Base-by-base conservation (phyloP, 352 stramenopile genomes). In the Lagenidium giganteum region DNA sequence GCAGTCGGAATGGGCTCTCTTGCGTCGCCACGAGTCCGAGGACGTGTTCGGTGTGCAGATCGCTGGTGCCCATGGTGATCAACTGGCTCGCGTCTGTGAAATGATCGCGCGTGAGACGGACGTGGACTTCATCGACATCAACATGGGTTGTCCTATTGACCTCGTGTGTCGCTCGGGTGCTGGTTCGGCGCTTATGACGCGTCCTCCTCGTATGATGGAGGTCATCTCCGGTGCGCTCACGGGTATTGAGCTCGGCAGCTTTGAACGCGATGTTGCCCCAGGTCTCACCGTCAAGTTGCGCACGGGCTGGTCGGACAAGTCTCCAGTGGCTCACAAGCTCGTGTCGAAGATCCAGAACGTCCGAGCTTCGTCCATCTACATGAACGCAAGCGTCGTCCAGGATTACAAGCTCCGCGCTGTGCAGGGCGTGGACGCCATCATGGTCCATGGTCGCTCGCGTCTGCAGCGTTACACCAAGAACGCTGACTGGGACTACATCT, bases 131-230 rank as follows among this genome's bases (percentile, higher is more conserved):
- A 81, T 99, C 24, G 97, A 99, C 71, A 88, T 99, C 57, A 99
- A 99, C 79, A 91, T 98, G 64, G 96, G 97, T 34, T 99, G 97
- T 67, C 97, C 97, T 11, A 97, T 99, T 47, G 97, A 99, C 64
- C 64, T 99, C 24, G 81, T 95, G 49, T 93, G 78, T 41, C 68
- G 76, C 38, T 52, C 79, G 30, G 88, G 88, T 17, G 86, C 90
- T 17, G 97, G 97, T 16, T 85, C 94, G 6, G 76, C 88, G 29
- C 70, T 99, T 25, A 98, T 99, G 96, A 91, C 83, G 22, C 73
- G 88, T 14, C 79, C 92, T 8, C 86, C 87, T 20, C 88, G 92
- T 16, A 52, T 99, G 5, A 62, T 88, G 27, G 81, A 88, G 32
- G 79, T 98, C 29, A 62, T 99, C 13, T 75, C 93, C 25, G 81